Conservation (phyloP, 1,284 basidiomycete species). For the Lentinus polychrous region DNA sequence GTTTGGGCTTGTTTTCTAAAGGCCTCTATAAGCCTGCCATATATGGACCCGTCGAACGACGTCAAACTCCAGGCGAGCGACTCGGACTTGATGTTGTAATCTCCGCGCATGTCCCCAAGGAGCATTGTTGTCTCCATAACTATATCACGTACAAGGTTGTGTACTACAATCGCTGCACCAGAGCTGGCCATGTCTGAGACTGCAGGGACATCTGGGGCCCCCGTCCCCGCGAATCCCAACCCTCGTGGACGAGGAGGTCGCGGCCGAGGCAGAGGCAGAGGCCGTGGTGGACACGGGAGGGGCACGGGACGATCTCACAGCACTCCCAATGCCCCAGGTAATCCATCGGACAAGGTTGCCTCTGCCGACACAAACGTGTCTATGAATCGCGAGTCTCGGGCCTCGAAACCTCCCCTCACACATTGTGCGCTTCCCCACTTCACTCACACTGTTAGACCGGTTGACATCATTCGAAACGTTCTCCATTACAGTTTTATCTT, state of each 20-base stretch:
- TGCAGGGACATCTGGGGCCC: background rate
- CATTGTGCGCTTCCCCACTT: slow-evolving; percentile 15
- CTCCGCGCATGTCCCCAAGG: no score
- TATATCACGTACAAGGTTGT: background rate
- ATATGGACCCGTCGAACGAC: no score
- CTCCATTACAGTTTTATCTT: slow-evolving; percentile 16
- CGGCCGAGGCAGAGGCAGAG: slow-evolving; percentile 7
- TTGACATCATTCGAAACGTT: background rate
- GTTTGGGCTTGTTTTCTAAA: background rate
- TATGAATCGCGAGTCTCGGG: no score
- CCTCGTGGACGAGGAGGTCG: slow-evolving; percentile 2
- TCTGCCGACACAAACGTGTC: background rate
- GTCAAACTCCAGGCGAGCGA: no score
- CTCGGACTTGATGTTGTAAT: no score
- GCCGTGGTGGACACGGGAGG: slow-evolving; percentile 3
- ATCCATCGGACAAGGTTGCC: background rate
- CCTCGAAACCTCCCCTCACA: slow-evolving; percentile 18
- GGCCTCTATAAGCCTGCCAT: background rate
- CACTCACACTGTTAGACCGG: background rate
- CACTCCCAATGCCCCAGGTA: background rate
- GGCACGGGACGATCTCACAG: background rate
- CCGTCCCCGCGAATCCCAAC: background rate
- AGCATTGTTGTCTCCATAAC: no score
- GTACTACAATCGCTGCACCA: background rate
- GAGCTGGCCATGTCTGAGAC: background rate